These are phyloP conservation scores for Mortierella claussenii DNA, from an alignment of 192 early-diverging fungal species.

Conservation along the genomic window DNA sequence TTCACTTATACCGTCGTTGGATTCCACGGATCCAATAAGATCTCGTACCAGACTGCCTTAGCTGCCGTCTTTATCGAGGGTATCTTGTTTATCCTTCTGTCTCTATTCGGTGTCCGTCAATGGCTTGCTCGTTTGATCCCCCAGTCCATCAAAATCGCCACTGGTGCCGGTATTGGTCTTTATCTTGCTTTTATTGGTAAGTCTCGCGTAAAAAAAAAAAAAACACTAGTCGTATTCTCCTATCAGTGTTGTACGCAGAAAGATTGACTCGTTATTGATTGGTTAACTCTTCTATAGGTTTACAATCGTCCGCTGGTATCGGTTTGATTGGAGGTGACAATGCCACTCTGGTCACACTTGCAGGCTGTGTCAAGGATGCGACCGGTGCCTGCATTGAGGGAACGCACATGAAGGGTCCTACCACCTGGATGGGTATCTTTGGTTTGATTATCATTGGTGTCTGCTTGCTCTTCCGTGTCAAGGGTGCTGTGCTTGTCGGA, in stretches of 20 bases:
- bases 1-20: slow-evolving; percentile 90
- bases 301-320: slow-evolving; percentile 84
- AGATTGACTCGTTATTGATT: slow-evolving; percentile 66
- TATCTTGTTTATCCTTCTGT: slow-evolving; percentile 79
- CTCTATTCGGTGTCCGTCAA: slow-evolving; percentile 82
- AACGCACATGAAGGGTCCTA: slow-evolving; percentile 72
- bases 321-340: slow-evolving; percentile 71
- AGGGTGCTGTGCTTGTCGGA: slow-evolving; percentile 77
- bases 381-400: slow-evolving; percentile 60
- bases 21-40: slow-evolving; percentile 79
- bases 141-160: slow-evolving; percentile 76
- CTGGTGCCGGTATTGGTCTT: slow-evolving; percentile 80
- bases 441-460: slow-evolving; percentile 79
- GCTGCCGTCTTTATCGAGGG: slow-evolving; percentile 88
- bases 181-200: slow-evolving; percentile 82
- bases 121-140: slow-evolving; percentile 81
- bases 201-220: neutral
- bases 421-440: slow-evolving; percentile 79
- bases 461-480: slow-evolving; percentile 72
- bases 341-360: slow-evolving; percentile 74
- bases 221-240: too few relatives aligned
- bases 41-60: slow-evolving; percentile 76
- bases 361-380: slow-evolving; percentile 62
- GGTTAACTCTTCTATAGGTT: neutral
- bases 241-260: neutral